These are phyloP conservation scores for Monosporascus sp. DNA, from an alignment of 2,329 filamentous ascomycete genomes.

Conservation along the genomic window DNA sequence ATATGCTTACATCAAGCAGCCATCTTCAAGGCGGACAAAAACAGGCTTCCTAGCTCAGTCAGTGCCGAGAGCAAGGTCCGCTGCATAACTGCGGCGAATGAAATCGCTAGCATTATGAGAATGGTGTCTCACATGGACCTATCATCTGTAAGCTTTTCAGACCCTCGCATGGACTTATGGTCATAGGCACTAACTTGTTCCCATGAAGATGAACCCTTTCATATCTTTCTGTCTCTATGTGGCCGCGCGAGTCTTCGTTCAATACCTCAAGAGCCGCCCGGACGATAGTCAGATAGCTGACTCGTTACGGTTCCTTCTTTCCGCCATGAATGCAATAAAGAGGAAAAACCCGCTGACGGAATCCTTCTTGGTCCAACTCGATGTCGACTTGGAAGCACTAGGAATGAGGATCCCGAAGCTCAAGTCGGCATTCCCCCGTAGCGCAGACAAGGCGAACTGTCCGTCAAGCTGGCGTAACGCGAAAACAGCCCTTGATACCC, in stretches of 20 bases:
- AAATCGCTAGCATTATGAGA: constrained; percentile 92
- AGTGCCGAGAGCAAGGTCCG: constrained; percentile 86
- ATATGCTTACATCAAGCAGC: constrained; percentile 98
- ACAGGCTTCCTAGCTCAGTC: constrained; percentile 69
- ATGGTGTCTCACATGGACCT: constrained; percentile 90
- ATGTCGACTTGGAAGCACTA: constrained; percentile 80
- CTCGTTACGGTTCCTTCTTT: constrained; percentile 83
- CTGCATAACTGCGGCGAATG: constrained; percentile 88
- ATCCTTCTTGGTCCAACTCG: constrained; percentile 88
- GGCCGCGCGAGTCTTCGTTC: constrained; percentile 89
- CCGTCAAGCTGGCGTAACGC: neutral
- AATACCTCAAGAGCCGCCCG: constrained; percentile 91
- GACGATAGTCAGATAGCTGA: constrained; percentile 74
- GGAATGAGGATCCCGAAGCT: constrained; percentile 57
- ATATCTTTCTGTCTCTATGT: constrained; percentile 95
- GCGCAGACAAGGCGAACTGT: constrained; percentile 45
- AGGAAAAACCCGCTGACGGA: constrained; percentile 85
- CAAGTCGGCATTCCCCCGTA: constrained; percentile 49
- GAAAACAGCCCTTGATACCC: no score
- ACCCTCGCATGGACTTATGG: neutral
- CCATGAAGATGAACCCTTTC: constrained; percentile 80
- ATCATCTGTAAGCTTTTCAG: constrained; percentile 56
- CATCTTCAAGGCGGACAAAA: constrained; percentile 94
- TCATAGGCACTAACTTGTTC: constrained; percentile 7
- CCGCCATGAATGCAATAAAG: constrained; percentile 86